Evolutionary conservation across 2,329 filamentous ascomycete species (phyloP).

Genomic region (Nothopassalora personata): DNA sequence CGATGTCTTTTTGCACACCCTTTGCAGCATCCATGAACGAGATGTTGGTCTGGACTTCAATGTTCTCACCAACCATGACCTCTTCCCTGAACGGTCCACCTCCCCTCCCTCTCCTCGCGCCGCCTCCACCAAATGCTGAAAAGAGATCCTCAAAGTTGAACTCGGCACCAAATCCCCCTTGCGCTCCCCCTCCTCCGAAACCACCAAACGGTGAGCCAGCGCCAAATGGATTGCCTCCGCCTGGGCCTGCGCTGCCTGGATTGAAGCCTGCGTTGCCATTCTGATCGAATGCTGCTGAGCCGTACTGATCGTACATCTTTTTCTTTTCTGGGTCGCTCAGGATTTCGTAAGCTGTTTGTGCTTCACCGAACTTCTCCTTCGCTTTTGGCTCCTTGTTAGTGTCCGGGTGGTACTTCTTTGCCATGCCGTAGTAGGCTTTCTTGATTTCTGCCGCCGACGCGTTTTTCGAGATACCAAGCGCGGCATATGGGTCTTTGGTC

Average conservation of each 20-base stretch:
- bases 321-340: constrained; percentile 90
- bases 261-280: constrained; percentile 64
- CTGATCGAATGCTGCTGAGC: constrained; percentile 67
- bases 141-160: constrained; percentile 98
- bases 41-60: constrained; percentile 88
- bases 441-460: constrained; percentile 89
- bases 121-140: constrained; percentile 70
- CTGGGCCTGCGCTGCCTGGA: constrained; percentile 58
- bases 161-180: constrained; percentile 47
- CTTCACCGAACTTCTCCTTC: constrained; percentile 90
- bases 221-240: constrained; percentile 58
- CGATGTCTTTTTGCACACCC: constrained; percentile 81
- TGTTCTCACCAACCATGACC: constrained; percentile 87
- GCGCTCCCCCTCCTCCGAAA: constrained; percentile 48
- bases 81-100: constrained; percentile 71
- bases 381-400: constrained; percentile 93
- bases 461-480: constrained; percentile 75
- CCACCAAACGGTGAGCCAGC: constrained; percentile 48
- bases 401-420: constrained; percentile 96
- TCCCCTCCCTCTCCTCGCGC: constrained; percentile 45
- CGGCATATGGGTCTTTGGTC: constrained; percentile 74
- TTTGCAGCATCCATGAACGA: constrained; percentile 96
- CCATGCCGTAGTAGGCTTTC: constrained; percentile 94
- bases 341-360: constrained; percentile 89
- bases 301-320: constrained; percentile 86